Base-by-base conservation (phyloP, 2,329 filamentous ascomycete genomes). In the Aureobasidium leucospermi region DNA sequence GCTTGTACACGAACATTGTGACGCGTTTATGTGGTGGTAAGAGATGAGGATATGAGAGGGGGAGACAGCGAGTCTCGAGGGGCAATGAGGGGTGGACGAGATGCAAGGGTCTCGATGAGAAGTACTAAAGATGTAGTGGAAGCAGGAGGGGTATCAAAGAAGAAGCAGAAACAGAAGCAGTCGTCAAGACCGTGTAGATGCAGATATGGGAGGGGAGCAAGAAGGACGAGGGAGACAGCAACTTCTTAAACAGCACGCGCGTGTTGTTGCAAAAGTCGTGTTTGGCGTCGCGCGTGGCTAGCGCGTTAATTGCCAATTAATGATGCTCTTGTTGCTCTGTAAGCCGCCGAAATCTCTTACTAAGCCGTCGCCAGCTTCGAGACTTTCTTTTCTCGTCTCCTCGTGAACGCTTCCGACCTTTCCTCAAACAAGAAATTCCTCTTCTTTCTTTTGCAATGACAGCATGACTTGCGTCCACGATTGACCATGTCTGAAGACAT, bases 1-100 rank as follows among this genome's bases (percentile, higher is more conserved):
- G 76, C 75, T 85, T 85, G 72, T 81, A 82, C 69, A 85, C 82
- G 72, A 82, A 85, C 82, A 85, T 85, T 64, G 69, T 78, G 58
- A 39, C 55, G 52, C n/a, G 55, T 48, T 16, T 11, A 59, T 65
- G 61, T 65, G 64, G 63, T 63, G 65, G 67, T 63, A 52, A 38
- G 60, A 38, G 42, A 39, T 53, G 36, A 39, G 38, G 38, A 46
- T 32, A 28, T 39, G 29, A 55, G 23, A n/a, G 36, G 7, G 34
- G 28, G 49, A 57, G 51, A 59, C 29, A 28, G 39, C 36, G 46
- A 56, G n/a, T 53, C 39, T 52, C 58, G 59, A 58, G 38, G 43
- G 34, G 34, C 15, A 28, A 38, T 45, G 59, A 59, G 59, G 58
- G 41, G 43, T 38, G 42, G 41, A 31, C 41, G 55, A 23, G 52